Evolutionary conservation across 2,329 filamentous ascomycete genomes (phyloP).

Genomic region (Fusarium longipes): DNA sequence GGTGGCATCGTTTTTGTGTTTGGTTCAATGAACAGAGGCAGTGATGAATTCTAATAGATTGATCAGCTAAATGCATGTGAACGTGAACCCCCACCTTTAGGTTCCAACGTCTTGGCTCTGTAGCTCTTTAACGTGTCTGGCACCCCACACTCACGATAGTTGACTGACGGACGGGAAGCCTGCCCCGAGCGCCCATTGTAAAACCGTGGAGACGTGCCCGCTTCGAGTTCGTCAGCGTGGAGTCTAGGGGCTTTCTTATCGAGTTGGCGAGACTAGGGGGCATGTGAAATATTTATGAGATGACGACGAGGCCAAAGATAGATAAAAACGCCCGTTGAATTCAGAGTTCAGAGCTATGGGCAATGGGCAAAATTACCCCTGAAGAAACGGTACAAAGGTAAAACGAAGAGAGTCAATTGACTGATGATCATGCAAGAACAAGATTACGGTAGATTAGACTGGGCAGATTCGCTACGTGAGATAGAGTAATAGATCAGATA

Average conservation of each 20-base stretch:
- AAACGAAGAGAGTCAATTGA: constrained; percentile 23
- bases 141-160: constrained; percentile 39
- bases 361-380: constrained; percentile 22
- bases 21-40: not conserved
- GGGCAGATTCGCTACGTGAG: constrained; percentile 18
- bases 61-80: not conserved
- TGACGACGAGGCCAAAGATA: not conserved
- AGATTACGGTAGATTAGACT: constrained; percentile 18
- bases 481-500: constrained; percentile 19
- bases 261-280: constrained; percentile 10
- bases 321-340: constrained; percentile 4
- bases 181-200: constrained; percentile 31
- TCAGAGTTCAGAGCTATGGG: constrained; percentile 16
- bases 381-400: constrained; percentile 10
- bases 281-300: constrained; percentile 6
- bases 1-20: constrained; percentile 2
- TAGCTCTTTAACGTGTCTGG: constrained; percentile 2
- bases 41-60: not conserved
- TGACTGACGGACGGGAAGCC: constrained; percentile 24
- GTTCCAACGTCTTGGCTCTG: constrained; percentile 16
- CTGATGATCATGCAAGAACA: constrained; percentile 40
- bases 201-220: constrained; percentile 31
- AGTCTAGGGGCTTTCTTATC: constrained; percentile 31
- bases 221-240: constrained; percentile 31
- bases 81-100: constrained; percentile 13